Evolutionary conservation across 1,284 basidiomycete species (phyloP).

Genomic region (Ustilago curta): DNA sequence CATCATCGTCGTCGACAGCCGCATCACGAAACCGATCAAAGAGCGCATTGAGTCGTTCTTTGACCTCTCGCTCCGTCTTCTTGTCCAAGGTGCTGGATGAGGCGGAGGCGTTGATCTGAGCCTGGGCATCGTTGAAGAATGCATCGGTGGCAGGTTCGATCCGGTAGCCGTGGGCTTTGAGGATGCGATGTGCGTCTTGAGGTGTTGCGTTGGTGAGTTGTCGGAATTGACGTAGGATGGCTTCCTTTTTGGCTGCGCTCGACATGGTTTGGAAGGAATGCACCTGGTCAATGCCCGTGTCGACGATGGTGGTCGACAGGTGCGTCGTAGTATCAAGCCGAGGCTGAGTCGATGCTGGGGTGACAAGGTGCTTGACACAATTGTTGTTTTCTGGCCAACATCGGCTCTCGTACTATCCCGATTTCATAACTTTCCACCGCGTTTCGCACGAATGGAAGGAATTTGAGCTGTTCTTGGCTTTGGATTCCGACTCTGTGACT

Average conservation of each 20-base stretch:
- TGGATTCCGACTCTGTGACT: no score
- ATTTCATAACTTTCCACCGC: no score
- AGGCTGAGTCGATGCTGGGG: no score
- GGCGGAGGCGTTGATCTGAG: slow-evolving; percentile 46
- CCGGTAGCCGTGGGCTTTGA: slow-evolving; percentile 78
- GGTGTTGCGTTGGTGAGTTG: slow-evolving; percentile 54
- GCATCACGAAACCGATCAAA: slow-evolving; percentile 75
- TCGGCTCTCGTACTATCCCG: no score
- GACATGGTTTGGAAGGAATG: slow-evolving; percentile 26
- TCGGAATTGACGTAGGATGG: slow-evolving; percentile 49
- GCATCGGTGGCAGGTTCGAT: slow-evolving; percentile 82
- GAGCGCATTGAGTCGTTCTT: slow-evolving; percentile 73
- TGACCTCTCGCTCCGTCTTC: slow-evolving; percentile 53
- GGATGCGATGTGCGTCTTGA: slow-evolving; percentile 77
- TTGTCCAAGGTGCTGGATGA: slow-evolving; percentile 33
- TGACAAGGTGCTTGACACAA: no score
- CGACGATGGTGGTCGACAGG: background rate
- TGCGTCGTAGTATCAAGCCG: no score
- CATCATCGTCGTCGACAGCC: slow-evolving; percentile 18
- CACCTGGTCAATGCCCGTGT: background rate
- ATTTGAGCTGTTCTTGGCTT: no score
- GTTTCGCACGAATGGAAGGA: no score
- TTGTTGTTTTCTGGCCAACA: no score
- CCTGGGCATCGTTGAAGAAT: slow-evolving; percentile 74
- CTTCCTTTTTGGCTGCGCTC: slow-evolving; percentile 51